Conservation (phyloP, 2,329 filamentous ascomycete genomes). For the Aaosphaeria arxii region DNA sequence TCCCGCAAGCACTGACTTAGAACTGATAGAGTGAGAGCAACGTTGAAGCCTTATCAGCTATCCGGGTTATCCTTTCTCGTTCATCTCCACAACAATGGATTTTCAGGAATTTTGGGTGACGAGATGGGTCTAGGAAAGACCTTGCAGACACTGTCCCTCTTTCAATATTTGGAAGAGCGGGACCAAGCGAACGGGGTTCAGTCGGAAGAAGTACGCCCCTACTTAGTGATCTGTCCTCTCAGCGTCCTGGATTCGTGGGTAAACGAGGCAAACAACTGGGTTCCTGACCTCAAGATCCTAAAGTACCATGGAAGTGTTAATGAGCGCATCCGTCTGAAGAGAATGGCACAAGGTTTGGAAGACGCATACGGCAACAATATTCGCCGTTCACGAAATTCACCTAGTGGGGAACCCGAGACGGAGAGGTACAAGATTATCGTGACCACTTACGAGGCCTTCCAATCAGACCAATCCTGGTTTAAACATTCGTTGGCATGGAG, state of each 20-base stretch:
- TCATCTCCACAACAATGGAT: slow-evolving; percentile 97
- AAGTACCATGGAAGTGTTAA: slow-evolving; percentile 93
- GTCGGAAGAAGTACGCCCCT: slow-evolving; percentile 73
- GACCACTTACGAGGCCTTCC: slow-evolving; percentile 98
- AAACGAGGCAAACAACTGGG: slow-evolving; percentile 96
- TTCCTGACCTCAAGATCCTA: slow-evolving; percentile 76
- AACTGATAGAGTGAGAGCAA: slow-evolving; percentile 41
- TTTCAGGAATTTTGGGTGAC: slow-evolving; percentile 96
- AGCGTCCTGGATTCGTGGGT: slow-evolving; percentile 99
- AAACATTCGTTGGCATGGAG: slow-evolving; percentile 97
- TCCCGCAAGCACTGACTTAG: background rate
- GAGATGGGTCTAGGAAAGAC: slow-evolving; percentile 99
- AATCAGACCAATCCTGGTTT: slow-evolving; percentile 89
- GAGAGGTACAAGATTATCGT: slow-evolving; percentile 61
- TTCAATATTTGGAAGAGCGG: slow-evolving; percentile 93
- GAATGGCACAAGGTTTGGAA: slow-evolving; percentile 44
- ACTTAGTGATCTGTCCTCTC: slow-evolving; percentile 91
- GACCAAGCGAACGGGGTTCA: slow-evolving; percentile 55
- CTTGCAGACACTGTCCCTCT: slow-evolving; percentile 94
- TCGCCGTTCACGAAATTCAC: slow-evolving; percentile 82
- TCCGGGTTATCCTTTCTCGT: slow-evolving; percentile 99
- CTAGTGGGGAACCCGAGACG: slow-evolving; percentile 21
- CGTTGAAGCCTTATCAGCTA: slow-evolving; percentile 91
- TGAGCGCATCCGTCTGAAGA: slow-evolving; percentile 70
- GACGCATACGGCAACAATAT: slow-evolving; percentile 47